phyloP scores from a whole-genome alignment of 306 rosid species.

The Malus fusca region DNA sequence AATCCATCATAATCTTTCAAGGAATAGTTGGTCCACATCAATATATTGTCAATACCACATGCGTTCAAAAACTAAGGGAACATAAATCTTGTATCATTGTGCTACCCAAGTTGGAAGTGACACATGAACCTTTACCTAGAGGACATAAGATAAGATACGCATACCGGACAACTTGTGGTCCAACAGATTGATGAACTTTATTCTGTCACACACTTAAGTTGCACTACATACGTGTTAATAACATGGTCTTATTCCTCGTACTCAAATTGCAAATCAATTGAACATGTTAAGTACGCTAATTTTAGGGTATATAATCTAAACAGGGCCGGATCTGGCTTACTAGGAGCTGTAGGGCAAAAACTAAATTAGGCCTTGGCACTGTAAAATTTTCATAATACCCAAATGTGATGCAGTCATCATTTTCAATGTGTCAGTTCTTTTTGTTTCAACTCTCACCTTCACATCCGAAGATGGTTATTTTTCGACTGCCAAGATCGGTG shows the following conservation, averaged over 20 bases:
- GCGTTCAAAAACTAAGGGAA: background rate
- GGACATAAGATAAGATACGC: background rate
- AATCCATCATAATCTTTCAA: background rate
- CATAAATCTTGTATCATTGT: background rate
- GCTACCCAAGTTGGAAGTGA: conserved; percentile 7
- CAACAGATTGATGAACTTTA: background rate
- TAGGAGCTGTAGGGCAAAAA: no score
- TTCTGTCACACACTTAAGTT: background rate
- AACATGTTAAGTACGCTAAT: background rate
- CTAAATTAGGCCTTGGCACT: no score
- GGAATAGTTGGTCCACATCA: background rate
- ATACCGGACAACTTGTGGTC: background rate
- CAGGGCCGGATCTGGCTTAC: no score
- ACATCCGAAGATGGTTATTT: no score
- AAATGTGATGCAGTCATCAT: no score
- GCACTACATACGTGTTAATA: background rate
- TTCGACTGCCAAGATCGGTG: no score
- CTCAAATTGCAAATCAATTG: background rate
- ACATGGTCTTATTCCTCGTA: background rate
- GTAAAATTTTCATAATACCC: no score
- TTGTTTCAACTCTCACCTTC: no score
- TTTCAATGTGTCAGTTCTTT: no score
- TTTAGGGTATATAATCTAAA: background rate
- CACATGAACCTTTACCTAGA: background rate
- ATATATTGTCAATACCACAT: background rate